phyloP scores from a whole-genome alignment of 805 yeast species.

The Sugiyamaella chiloensis region DNA sequence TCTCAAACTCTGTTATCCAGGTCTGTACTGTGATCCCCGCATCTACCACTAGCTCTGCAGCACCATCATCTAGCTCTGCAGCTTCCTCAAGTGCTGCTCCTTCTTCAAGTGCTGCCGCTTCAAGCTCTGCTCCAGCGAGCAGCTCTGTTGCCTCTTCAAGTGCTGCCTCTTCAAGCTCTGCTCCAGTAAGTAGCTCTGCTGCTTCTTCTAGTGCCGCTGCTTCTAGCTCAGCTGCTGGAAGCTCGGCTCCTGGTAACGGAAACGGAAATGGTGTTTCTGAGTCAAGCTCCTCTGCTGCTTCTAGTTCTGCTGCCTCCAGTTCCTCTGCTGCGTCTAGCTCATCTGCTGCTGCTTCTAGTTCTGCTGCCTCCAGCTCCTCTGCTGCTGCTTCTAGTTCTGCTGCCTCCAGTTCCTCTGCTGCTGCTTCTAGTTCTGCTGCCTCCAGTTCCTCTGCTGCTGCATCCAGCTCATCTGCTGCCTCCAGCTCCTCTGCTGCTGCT shows the following conservation, averaged over 20 bases:
- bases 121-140: neutral
- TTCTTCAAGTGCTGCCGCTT: neutral
- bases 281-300: neutral
- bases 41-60: slow-evolving; percentile 4
- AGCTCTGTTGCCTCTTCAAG: neutral
- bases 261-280: neutral
- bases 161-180: neutral
- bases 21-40: slow-evolving; percentile 3
- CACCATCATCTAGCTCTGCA: neutral
- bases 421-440: neutral
- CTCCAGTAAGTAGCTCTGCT: neutral
- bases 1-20: neutral
- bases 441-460: neutral
- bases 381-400: slow-evolving; percentile 1
- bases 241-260: neutral
- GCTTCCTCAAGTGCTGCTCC: neutral
- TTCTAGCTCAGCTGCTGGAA: slow-evolving; percentile 1
- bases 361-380: slow-evolving; percentile 1
- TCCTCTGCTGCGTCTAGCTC: neutral
- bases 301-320: slow-evolving; percentile 3
- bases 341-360: neutral
- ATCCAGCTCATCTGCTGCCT: slow-evolving; percentile 1
- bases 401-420: neutral
- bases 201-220: neutral
- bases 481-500: neutral